A percentile compares a stretch with the other conserved stretches of the same genome.
Evolutionary conservation across 345 rosid genomes (phyloP).

Genomic region (Murraya koenigii): DNA sequence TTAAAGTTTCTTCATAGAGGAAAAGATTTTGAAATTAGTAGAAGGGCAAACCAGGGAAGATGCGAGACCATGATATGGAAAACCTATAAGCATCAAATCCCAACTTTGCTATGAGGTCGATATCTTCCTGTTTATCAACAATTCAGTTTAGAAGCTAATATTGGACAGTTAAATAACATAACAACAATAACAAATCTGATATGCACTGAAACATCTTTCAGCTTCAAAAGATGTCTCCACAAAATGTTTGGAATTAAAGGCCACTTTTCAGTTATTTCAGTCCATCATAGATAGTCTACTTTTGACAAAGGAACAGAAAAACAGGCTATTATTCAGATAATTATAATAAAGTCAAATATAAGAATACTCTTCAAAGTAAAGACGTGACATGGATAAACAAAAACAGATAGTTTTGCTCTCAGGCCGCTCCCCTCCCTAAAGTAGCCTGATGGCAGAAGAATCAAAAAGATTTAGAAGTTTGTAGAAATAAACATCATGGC

Average conservation of each 20-base stretch:
- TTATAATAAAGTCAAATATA: not conserved
- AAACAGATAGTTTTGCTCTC: not conserved
- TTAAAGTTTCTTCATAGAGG: not conserved
- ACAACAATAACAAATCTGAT: not conserved
- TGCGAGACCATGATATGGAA: slow-evolving; percentile 93
- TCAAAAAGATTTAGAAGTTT: not conserved
- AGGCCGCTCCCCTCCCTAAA: not conserved
- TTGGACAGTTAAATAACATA: slow-evolving; percentile 1
- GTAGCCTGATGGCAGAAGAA: not conserved
- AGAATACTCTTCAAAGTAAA: not conserved
- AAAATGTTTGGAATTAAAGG: not conserved
- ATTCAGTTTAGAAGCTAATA: slow-evolving; percentile 3
- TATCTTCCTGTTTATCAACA: slow-evolving; percentile 65
- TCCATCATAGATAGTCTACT: not conserved
- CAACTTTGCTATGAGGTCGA: slow-evolving; percentile 59
- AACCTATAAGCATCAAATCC: slow-evolving; percentile 89
- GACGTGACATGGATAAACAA: not conserved
- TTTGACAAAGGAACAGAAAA: not conserved
- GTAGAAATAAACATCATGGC: not conserved
- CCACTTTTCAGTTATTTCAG: not conserved
- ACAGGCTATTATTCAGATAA: not conserved
- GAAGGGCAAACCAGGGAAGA: slow-evolving; percentile 64
- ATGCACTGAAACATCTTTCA: not conserved
- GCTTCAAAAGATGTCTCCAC: not conserved
- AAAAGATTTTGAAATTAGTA: not conserved